Evolutionary conservation across 768 basidiomycete species (phyloP).

Genomic region (Mycena olivaceomarginata): DNA sequence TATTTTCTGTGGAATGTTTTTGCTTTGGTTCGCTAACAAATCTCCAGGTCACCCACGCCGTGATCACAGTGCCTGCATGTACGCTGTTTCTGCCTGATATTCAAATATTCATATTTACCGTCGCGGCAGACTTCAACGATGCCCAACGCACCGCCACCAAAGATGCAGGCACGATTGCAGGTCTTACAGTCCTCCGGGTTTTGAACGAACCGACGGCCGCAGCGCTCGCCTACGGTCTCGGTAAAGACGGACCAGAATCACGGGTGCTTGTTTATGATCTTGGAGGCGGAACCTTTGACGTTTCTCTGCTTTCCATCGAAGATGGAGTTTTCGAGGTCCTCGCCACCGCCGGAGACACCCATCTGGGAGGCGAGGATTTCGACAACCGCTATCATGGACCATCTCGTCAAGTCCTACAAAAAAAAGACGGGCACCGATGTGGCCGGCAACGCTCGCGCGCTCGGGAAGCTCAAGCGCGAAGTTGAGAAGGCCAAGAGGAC

Average conservation of each 20-base stretch:
- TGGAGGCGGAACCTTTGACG: constrained; percentile 86
- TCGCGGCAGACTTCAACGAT: constrained; percentile 74
- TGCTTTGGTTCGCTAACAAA: background rate
- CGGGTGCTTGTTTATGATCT: constrained; percentile 84
- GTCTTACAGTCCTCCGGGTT: constrained; percentile 78
- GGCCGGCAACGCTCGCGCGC: constrained; percentile 75
- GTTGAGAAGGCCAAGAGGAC: constrained; percentile 86
- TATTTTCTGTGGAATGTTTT: background rate
- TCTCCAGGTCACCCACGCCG: constrained; percentile 67
- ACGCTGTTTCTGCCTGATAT: constrained; percentile 44
- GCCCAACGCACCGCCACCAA: constrained; percentile 82
- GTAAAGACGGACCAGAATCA: constrained; percentile 74
- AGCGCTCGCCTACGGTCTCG: constrained; percentile 82
- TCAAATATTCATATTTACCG: constrained; percentile 50
- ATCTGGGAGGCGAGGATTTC: constrained; percentile 84
- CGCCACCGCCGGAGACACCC: constrained; percentile 84
- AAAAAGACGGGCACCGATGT: constrained; percentile 80
- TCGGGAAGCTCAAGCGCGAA: constrained; percentile 83
- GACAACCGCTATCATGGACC: constrained; percentile 85
- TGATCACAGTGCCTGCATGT: constrained; percentile 76
- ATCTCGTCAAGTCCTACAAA: constrained; percentile 82
- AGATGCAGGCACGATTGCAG: constrained; percentile 80
- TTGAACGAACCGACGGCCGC: constrained; percentile 85
- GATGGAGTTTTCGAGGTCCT: constrained; percentile 84
- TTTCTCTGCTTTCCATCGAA: constrained; percentile 80